Conservation (phyloP, 495 filamentous ascomycete genomes). For the Neurospora sp. region DNA sequence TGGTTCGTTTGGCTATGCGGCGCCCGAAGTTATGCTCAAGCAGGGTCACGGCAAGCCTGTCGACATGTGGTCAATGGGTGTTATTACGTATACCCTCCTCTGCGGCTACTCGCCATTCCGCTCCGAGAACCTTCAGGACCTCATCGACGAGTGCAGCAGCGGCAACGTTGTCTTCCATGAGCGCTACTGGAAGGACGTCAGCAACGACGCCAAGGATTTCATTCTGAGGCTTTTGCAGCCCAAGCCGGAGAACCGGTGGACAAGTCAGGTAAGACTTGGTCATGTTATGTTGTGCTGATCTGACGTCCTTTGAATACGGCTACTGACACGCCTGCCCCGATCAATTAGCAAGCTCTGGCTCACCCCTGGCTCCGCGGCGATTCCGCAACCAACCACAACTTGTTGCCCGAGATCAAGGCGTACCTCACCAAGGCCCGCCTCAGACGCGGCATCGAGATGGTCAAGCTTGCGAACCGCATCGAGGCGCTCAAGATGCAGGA, state of each 20-base stretch:
- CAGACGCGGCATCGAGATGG: slow-evolving; percentile 87
- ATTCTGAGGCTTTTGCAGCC: slow-evolving; percentile 75
- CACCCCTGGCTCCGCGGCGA: slow-evolving; percentile 88
- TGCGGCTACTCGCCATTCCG: slow-evolving; percentile 98
- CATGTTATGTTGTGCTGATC: slow-evolving; percentile 4
- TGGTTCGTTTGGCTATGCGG: slow-evolving; percentile 95
- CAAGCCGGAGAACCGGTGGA: slow-evolving; percentile 63
- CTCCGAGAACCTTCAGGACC: slow-evolving; percentile 81
- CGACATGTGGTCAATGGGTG: slow-evolving; percentile 98
- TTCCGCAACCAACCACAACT: slow-evolving; percentile 85
- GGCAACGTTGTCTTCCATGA: slow-evolving; percentile 95
- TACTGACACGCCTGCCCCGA: neutral
- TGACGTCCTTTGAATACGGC: neutral
- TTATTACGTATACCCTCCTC: slow-evolving; percentile 98
- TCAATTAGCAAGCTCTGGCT: slow-evolving; percentile 57
- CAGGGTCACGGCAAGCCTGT: slow-evolving; percentile 97
- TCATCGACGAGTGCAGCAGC: slow-evolving; percentile 88
- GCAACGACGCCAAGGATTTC: slow-evolving; percentile 90
- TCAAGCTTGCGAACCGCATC: slow-evolving; percentile 95
- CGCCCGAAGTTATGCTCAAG: slow-evolving; percentile 97
- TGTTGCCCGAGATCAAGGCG: slow-evolving; percentile 93
- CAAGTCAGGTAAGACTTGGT: slow-evolving; percentile 53
- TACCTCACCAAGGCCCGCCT: slow-evolving; percentile 88
- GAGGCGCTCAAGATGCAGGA: slow-evolving; percentile 94
- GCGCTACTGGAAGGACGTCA: slow-evolving; percentile 97